Conservation (phyloP, 2,329 filamentous ascomycete genomes). For the Pseudogymnoascus verrucosus region DNA sequence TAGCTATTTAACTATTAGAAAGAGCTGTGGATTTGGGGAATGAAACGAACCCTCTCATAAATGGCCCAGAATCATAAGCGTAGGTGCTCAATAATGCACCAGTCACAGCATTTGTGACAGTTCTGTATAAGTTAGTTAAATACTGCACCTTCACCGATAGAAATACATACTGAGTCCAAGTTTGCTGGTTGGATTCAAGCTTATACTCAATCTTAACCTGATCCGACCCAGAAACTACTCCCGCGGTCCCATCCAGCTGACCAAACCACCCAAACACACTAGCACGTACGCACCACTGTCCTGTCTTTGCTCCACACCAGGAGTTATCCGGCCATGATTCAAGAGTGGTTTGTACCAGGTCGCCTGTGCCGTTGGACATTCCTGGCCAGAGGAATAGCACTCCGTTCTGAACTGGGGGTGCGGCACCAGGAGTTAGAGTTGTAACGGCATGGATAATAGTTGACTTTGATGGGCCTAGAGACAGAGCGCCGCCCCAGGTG, state of each 20-base stretch:
- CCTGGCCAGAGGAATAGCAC: conserved; percentile 37
- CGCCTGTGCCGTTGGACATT: conserved; percentile 38
- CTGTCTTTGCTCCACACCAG: conserved; percentile 33
- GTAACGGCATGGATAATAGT: conserved; percentile 34
- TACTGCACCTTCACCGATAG: not conserved
- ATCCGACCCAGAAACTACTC: conserved; percentile 22
- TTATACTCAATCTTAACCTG: conserved; percentile 27
- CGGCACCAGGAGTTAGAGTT: conserved; percentile 32
- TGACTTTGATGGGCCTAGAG: conserved; percentile 31
- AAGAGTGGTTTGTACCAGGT: conserved; percentile 35
- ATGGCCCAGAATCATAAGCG: conserved; percentile 30
- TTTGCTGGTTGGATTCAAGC: conserved; percentile 17
- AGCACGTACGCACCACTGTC: conserved; percentile 36
- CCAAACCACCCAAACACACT: conserved; percentile 35
- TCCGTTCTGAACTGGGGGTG: conserved; percentile 31
- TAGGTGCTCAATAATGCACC: conserved; percentile 29
- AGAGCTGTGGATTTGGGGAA: not conserved
- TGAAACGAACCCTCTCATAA: conserved; percentile 25
- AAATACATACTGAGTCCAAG: conserved; percentile 20
- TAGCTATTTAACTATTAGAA: conserved; percentile 13
- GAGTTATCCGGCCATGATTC: conserved; percentile 34
- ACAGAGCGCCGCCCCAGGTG: conserved; percentile 32
- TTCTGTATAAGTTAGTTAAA: not conserved
- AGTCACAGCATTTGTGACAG: conserved; percentile 30
- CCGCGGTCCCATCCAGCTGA: conserved; percentile 28